These are phyloP conservation scores for Ascodesmis nigricans DNA, from an alignment of 495 filamentous ascomycete genomes.

Conservation along the genomic window DNA sequence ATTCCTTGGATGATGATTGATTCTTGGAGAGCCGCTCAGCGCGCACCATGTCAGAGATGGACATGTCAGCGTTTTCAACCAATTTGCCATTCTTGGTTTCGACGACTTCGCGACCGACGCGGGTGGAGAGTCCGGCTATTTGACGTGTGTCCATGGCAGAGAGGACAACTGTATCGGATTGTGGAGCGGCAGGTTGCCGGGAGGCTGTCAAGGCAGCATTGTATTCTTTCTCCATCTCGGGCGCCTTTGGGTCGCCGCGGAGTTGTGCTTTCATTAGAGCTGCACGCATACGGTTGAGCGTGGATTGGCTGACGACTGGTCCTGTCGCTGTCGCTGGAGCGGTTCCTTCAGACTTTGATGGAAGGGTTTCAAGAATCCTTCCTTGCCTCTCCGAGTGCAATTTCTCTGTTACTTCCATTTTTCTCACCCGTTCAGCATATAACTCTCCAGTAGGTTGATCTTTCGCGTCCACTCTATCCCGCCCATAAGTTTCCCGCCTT, in stretches of 20 bases:
- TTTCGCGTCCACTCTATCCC: slow-evolving; percentile 58
- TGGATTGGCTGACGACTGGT: slow-evolving; percentile 41
- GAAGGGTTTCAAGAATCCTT: slow-evolving; percentile 22
- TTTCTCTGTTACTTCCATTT: slow-evolving; percentile 24
- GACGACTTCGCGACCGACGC: slow-evolving; percentile 15
- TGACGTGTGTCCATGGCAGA: slow-evolving; percentile 74
- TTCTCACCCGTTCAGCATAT: slow-evolving; percentile 40
- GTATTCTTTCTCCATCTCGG: slow-evolving; percentile 66
- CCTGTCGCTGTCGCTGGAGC: slow-evolving; percentile 21
- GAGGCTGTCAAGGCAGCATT: slow-evolving; percentile 41
- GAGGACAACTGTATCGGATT: slow-evolving; percentile 49
- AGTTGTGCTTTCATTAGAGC: slow-evolving; percentile 88
- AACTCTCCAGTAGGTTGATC: slow-evolving; percentile 75
- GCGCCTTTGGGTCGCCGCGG: slow-evolving; percentile 45
- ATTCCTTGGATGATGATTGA: slow-evolving; percentile 39
- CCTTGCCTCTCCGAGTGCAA: slow-evolving; percentile 23
- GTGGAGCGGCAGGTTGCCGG: slow-evolving; percentile 22
- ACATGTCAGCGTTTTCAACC: slow-evolving; percentile 87
- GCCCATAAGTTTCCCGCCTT: slow-evolving; percentile 59
- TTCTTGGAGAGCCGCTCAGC: slow-evolving; percentile 70
- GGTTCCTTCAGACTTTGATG: too few species aligned
- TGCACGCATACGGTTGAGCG: slow-evolving; percentile 73
- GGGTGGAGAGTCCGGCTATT: slow-evolving; percentile 39
- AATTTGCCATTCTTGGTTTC: slow-evolving; percentile 26
- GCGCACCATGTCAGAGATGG: slow-evolving; percentile 80